Conservation (phyloP, 2,329 filamentous ascomycete genomes). For the Cadophora sp. region DNA sequence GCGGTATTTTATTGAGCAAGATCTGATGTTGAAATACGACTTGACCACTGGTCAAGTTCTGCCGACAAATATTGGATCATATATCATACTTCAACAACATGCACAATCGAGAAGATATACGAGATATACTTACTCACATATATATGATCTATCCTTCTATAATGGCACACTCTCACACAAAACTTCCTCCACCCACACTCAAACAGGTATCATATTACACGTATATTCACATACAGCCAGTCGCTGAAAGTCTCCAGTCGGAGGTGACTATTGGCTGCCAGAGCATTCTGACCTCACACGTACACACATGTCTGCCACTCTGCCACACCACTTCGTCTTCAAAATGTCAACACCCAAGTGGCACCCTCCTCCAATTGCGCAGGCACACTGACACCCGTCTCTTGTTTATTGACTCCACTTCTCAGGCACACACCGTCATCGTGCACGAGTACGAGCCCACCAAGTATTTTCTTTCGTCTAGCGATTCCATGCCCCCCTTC, state of each 20-base stretch:
- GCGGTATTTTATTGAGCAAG: constrained; percentile 4
- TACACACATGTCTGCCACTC: constrained; percentile 2
- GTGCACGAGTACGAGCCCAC: constrained; percentile 7
- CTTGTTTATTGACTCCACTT: not conserved
- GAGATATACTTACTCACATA: not conserved
- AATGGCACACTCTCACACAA: constrained; percentile 4
- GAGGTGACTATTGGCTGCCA: not conserved
- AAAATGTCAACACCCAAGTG: constrained; percentile 5
- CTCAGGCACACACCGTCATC: constrained; percentile 16
- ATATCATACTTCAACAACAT: not conserved
- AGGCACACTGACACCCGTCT: constrained; percentile 7
- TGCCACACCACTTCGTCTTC: constrained; percentile 6
- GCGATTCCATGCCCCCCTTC: not conserved
- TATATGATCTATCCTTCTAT: constrained; percentile 2
- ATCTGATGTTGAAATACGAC: not conserved
- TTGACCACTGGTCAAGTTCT: constrained; percentile 6
- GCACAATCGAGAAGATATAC: not conserved
- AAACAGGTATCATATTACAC: not conserved
- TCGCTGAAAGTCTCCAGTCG: not conserved
- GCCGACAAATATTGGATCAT: not conserved
- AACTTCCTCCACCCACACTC: constrained; percentile 6
- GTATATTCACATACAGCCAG: not conserved
- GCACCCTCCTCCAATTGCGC: not conserved
- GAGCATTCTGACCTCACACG: constrained; percentile 4
- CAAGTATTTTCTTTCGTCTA: not conserved